These are phyloP conservation scores for Oldenlandia corymbosa DNA, from an alignment of 257 asterid genomes.

Conservation along the genomic window DNA sequence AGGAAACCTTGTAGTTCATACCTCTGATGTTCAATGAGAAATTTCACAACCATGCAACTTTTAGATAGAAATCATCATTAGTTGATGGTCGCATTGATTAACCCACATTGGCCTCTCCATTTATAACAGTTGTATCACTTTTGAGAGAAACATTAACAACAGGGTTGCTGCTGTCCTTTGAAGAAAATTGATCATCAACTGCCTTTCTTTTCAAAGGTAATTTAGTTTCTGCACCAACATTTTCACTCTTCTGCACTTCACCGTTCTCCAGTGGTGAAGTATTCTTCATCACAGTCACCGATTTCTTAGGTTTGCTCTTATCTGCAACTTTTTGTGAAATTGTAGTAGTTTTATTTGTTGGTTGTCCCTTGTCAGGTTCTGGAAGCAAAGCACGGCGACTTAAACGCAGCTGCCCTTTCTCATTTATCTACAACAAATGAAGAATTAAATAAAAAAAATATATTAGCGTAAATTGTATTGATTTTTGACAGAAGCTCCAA, in stretches of 20 bases:
- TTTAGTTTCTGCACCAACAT: conserved; percentile 11
- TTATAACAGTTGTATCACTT: conserved; percentile 41
- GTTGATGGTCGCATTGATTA: conserved; percentile 13
- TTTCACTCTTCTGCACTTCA: conserved; percentile 24
- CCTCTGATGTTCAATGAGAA: neutral
- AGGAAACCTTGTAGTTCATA: neutral
- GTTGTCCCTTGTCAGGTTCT: conserved; percentile 52
- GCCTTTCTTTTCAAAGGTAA: conserved; percentile 21
- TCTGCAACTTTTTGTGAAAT: conserved; percentile 35
- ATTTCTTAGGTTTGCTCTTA: conserved; percentile 35
- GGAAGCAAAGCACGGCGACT: conserved; percentile 95
- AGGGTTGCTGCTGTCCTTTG: conserved; percentile 36
- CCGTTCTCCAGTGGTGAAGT: conserved; percentile 26
- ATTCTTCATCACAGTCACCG: conserved; percentile 23
- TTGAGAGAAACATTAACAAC: conserved; percentile 32
- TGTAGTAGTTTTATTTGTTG: conserved; percentile 27
- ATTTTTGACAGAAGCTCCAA: neutral
- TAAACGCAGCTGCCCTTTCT: conserved; percentile 90
- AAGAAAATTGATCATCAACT: conserved; percentile 11
- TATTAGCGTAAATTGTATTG: neutral
- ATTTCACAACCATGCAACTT: neutral
- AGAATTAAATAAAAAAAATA: neutral
- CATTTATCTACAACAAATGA: conserved; percentile 56
- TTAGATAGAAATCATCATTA: neutral
- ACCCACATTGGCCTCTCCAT: conserved; percentile 72